These are phyloP conservation scores for Tetracladium setigerum DNA, from an alignment of 495 filamentous ascomycete genomes.

Conservation along the genomic window DNA sequence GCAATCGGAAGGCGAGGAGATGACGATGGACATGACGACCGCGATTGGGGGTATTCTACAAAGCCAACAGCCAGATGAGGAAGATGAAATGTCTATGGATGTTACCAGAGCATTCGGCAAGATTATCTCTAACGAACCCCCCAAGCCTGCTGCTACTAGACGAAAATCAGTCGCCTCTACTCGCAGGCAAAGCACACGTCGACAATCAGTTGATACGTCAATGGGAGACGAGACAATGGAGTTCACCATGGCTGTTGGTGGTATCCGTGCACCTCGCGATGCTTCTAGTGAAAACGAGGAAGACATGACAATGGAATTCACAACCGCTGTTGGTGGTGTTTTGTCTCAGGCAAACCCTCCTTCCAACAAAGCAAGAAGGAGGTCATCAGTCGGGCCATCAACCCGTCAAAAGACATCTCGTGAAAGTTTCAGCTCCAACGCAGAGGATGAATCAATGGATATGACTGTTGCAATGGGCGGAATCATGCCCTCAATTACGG, in stretches of 20 bases:
- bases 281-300: conserved; percentile 37
- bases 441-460: conserved; percentile 50
- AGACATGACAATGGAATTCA: conserved; percentile 83
- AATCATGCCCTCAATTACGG: conserved; percentile 39
- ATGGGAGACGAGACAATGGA: conserved; percentile 67
- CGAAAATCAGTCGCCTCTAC: conserved; percentile 12
- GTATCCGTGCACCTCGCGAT: conserved; percentile 31
- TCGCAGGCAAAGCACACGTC: conserved; percentile 22
- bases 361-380: conserved; percentile 15
- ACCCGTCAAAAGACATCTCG: not conserved
- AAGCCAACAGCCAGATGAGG: conserved; percentile 25
- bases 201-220: conserved; percentile 20
- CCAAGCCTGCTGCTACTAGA: conserved; percentile 1
- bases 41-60: conserved; percentile 75
- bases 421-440: conserved; percentile 20
- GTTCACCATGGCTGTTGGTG: conserved; percentile 66
- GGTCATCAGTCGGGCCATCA: conserved; percentile 5
- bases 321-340: conserved; percentile 73
- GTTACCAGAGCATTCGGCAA: conserved; percentile 74
- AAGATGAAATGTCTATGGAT: conserved; percentile 63
- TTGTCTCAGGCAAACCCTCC: conserved; percentile 35
- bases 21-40: conserved; percentile 81
- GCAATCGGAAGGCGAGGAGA: conserved; percentile 44
- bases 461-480: conserved; percentile 67
- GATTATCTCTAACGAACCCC: conserved; percentile 45